A percentile compares a stretch with the other conserved stretches of the same genome.
phyloP scores from a whole-genome alignment of 2,329 filamentous ascomycete genomes.

The Onygena corvina region DNA sequence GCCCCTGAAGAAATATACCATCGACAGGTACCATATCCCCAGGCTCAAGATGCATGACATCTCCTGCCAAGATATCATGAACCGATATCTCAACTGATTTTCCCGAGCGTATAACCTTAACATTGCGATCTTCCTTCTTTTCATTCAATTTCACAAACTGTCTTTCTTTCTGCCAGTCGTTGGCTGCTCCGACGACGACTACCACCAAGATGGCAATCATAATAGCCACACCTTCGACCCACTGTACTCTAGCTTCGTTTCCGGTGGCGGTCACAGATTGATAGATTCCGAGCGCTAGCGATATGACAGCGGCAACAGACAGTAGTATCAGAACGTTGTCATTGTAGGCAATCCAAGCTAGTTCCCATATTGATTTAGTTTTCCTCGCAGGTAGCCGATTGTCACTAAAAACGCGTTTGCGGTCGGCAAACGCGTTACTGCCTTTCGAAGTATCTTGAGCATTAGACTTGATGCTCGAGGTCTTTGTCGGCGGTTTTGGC shows the following conservation, averaged over 20 bases:
- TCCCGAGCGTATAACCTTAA: constrained; percentile 67
- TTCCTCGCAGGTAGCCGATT: constrained; percentile 59
- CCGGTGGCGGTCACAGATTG: constrained; percentile 52
- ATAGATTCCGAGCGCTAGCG: constrained; percentile 61
- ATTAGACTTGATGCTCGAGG: constrained; percentile 15
- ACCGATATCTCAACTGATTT: constrained; percentile 57
- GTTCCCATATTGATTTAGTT: constrained; percentile 54
- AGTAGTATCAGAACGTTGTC: constrained; percentile 67
- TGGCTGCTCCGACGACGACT: constrained; percentile 49
- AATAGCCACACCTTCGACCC: constrained; percentile 57
- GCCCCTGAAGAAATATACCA: constrained; percentile 55
- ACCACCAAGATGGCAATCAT: constrained; percentile 54
- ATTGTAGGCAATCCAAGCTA: constrained; percentile 72
- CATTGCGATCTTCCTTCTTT: constrained; percentile 62
- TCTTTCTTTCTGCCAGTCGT: constrained; percentile 57
- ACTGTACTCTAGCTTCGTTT: constrained; percentile 43
- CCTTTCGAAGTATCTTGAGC: constrained; percentile 12
- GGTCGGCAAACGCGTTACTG: constrained; percentile 44
- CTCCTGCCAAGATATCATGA: constrained; percentile 60
- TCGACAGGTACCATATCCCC: constrained; percentile 62
- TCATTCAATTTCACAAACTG: constrained; percentile 57
- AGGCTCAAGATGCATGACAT: constrained; percentile 60
- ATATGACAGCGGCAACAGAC: constrained; percentile 59
- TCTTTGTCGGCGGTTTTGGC: constrained; percentile 14
- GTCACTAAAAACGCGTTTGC: constrained; percentile 56